phyloP scores from a whole-genome alignment of 371 early-diverging fungal genomes.

The Catenaria anguillulae region DNA sequence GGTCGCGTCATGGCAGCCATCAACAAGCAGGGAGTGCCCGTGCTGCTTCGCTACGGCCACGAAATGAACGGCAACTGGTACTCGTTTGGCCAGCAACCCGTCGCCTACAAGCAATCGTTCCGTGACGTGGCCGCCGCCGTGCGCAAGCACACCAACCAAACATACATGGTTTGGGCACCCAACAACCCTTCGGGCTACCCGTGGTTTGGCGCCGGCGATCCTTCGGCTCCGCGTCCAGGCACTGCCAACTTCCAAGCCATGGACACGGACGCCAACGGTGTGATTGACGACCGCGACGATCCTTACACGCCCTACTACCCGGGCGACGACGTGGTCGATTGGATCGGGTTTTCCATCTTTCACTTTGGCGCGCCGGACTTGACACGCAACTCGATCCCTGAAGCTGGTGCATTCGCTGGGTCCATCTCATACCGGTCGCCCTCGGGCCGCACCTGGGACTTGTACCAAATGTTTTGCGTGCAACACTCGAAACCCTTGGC shows the following conservation, averaged over 20 bases:
- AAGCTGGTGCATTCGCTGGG: neutral
- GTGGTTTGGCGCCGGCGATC: conserved; percentile 6
- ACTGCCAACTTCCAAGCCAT: conserved; percentile 10
- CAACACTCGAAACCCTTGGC: conserved; percentile 13
- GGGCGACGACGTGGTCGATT: conserved; percentile 31
- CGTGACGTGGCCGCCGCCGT: conserved; percentile 9
- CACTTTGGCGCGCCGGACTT: conserved; percentile 7
- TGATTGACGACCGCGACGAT: conserved; percentile 11
- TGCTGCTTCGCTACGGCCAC: conserved; percentile 21
- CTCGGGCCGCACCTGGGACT: too few species aligned
- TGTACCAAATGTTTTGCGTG: neutral
- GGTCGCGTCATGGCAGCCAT: neutral
- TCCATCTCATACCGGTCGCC: conserved; percentile 6
- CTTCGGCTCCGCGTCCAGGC: neutral
- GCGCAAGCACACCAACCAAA: conserved; percentile 9
- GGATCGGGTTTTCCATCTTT: conserved; percentile 23
- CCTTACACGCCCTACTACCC: conserved; percentile 21
- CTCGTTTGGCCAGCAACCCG: conserved; percentile 15
- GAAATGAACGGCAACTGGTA: conserved; percentile 29
- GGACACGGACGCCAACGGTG: conserved; percentile 17
- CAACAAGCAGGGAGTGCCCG: conserved; percentile 5
- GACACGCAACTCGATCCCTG: conserved; percentile 4
- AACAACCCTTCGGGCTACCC: conserved; percentile 8
- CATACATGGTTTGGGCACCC: conserved; percentile 17
- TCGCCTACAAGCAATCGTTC: conserved; percentile 8